Evolutionary conservation across 2,329 filamentous ascomycete species (phyloP).

Genomic region (Colletotrichum euphorbiae): DNA sequence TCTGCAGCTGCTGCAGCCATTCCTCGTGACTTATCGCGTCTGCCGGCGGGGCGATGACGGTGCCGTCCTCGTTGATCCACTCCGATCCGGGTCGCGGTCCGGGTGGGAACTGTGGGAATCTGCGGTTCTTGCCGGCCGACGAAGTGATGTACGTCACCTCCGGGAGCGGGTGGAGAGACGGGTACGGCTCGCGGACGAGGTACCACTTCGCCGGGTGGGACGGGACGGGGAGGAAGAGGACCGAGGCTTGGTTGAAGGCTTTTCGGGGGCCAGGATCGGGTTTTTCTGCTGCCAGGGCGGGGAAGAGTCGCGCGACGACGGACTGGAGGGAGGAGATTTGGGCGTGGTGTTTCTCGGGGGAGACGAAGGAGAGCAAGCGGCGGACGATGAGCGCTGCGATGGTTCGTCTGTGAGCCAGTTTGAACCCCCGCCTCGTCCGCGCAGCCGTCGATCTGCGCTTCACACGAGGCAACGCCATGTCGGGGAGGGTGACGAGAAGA

Average conservation of each 20-base stretch:
- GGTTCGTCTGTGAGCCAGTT: constrained; percentile 52
- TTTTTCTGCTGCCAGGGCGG: constrained; percentile 48
- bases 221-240: constrained; percentile 55
- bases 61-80: neutral
- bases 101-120: constrained; percentile 27
- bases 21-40: neutral
- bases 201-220: constrained; percentile 52
- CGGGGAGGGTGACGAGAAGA: constrained; percentile 58
- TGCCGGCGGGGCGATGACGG: neutral
- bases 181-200: constrained; percentile 60
- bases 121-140: neutral
- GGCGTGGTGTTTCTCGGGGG: constrained; percentile 59
- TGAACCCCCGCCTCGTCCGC: constrained; percentile 42
- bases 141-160: neutral
- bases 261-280: constrained; percentile 45
- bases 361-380: constrained; percentile 62
- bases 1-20: constrained; percentile 31
- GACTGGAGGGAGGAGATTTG: constrained; percentile 58
- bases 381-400: constrained; percentile 61
- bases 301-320: constrained; percentile 61
- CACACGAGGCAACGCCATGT: constrained; percentile 44
- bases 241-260: constrained; percentile 54
- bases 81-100: neutral
- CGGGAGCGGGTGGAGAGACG: constrained; percentile 52
- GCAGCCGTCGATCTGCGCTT: constrained; percentile 29